These are phyloP conservation scores for Chernovozyma sophiae-reginae DNA, from an alignment of 1,139 yeast genomes.

Conservation along the genomic window DNA sequence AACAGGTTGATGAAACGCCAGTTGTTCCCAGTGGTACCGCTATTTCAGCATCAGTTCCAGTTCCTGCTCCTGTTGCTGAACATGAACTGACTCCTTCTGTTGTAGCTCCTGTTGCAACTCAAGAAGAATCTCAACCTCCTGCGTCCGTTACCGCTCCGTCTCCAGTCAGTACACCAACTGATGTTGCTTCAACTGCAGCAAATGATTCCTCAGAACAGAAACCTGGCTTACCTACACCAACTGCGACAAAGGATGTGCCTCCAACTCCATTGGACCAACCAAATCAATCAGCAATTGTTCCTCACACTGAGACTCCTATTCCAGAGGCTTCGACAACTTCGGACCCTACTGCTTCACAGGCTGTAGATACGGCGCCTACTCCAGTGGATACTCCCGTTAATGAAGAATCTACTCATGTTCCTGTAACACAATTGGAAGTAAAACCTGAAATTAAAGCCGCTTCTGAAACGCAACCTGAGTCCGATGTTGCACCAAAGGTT, in stretches of 20 bases:
- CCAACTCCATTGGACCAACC: no score
- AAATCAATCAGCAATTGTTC: no score
- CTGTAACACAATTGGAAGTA: background rate
- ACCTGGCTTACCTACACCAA: background rate
- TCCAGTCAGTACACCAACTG: background rate
- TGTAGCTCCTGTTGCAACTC: background rate
- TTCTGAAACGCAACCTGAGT: background rate
- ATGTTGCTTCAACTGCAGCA: background rate
- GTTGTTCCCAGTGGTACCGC: slow-evolving; percentile 2
- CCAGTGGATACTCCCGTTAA: background rate
- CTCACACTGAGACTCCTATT: no score
- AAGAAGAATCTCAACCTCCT: slow-evolving; percentile 1
- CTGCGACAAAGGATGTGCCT: background rate
- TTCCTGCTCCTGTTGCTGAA: slow-evolving; percentile 2
- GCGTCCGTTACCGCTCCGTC: slow-evolving; percentile 5
- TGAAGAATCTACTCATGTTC: background rate
- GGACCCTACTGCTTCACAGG: no score
- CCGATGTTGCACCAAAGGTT: slow-evolving; percentile 6
- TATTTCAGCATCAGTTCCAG: slow-evolving; percentile 7
- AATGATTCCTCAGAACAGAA: background rate
- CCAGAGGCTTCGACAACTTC: no score
- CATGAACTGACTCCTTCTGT: no score
- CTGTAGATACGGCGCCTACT: background rate
- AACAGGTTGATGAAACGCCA: no score
- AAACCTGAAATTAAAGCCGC: background rate